These are phyloP conservation scores for Ascochyta lentis DNA, from an alignment of 2,329 filamentous ascomycete genomes.

Conservation along the genomic window DNA sequence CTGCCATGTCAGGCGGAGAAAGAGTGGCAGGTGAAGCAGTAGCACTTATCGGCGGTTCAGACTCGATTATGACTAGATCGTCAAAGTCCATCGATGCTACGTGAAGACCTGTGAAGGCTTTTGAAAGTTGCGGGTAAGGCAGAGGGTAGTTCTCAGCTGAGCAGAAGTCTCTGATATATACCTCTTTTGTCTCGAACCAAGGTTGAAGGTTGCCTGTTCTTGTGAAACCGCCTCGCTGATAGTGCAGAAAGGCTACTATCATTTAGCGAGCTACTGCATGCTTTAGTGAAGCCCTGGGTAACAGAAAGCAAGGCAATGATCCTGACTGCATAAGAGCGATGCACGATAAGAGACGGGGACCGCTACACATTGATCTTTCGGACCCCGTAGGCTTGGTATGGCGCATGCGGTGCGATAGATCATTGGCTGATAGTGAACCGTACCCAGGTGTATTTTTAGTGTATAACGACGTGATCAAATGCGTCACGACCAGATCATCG, in stretches of 20 bases:
- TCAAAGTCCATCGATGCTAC: conserved; percentile 17
- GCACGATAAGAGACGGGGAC: neutral
- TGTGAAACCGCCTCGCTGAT: neutral
- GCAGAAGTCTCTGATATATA: neutral
- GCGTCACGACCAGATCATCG: neutral
- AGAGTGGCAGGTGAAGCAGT: neutral
- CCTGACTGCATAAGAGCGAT: neutral
- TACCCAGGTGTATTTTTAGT: neutral
- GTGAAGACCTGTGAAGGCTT: neutral
- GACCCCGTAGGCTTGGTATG: neutral
- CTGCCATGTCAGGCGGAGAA: neutral
- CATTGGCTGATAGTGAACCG: neutral
- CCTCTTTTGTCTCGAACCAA: neutral
- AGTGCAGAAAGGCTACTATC: neutral
- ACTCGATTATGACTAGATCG: conserved; percentile 23
- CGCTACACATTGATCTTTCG: neutral
- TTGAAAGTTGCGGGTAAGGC: neutral
- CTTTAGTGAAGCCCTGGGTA: neutral
- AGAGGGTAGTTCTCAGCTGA: neutral
- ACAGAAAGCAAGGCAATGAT: neutral
- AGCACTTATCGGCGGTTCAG: neutral
- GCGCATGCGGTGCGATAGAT: neutral
- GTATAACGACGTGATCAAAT: neutral
- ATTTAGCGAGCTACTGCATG: neutral
- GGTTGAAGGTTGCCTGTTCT: neutral